A percentile compares a stretch with the other conserved stretches of the same genome.
Conservation (phyloP, 345 rosid genomes). For the Heritiera fomes region DNA sequence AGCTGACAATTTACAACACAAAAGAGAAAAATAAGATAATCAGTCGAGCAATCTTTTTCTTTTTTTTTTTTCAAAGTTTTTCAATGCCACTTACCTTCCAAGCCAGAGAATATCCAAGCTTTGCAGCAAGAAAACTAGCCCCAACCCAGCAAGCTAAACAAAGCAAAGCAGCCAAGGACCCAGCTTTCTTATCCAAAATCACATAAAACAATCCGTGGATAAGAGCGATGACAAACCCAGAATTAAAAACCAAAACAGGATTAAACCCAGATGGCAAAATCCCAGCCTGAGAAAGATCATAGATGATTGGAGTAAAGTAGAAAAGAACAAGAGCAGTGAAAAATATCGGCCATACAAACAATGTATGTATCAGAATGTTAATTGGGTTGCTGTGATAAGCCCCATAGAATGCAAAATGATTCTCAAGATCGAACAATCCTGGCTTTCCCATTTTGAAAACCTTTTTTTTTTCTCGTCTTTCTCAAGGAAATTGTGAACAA, state of each 20-base stretch:
- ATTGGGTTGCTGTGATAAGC: slow-evolving; percentile 77
- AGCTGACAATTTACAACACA: no score
- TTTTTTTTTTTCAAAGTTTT: not conserved
- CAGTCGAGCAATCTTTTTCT: not conserved
- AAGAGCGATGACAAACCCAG: slow-evolving; percentile 56
- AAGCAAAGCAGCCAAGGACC: slow-evolving; percentile 71
- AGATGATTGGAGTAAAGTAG: slow-evolving; percentile 49
- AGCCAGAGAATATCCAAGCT: slow-evolving; percentile 51
- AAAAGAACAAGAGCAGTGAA: slow-evolving; percentile 67
- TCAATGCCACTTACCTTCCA: slow-evolving; percentile 49
- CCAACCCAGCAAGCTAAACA: slow-evolving; percentile 82
- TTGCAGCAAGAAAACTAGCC: slow-evolving; percentile 49
- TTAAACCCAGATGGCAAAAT: slow-evolving; percentile 35
- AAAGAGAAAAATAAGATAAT: no score
- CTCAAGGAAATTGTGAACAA: not conserved
- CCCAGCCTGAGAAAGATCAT: slow-evolving; percentile 38
- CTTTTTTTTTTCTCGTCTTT: not conserved
- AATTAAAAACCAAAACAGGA: slow-evolving; percentile 48
- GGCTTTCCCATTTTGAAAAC: slow-evolving; percentile 27
- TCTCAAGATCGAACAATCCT: slow-evolving; percentile 79
- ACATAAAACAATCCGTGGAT: slow-evolving; percentile 58
- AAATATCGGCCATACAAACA: slow-evolving; percentile 86
- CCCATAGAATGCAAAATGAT: slow-evolving; percentile 86
- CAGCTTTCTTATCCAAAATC: slow-evolving; percentile 70
- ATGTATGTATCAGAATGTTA: slow-evolving; percentile 64